These are phyloP conservation scores for Cryphonectria radicalis DNA, from an alignment of 2,329 filamentous ascomycete species.

Conservation along the genomic window DNA sequence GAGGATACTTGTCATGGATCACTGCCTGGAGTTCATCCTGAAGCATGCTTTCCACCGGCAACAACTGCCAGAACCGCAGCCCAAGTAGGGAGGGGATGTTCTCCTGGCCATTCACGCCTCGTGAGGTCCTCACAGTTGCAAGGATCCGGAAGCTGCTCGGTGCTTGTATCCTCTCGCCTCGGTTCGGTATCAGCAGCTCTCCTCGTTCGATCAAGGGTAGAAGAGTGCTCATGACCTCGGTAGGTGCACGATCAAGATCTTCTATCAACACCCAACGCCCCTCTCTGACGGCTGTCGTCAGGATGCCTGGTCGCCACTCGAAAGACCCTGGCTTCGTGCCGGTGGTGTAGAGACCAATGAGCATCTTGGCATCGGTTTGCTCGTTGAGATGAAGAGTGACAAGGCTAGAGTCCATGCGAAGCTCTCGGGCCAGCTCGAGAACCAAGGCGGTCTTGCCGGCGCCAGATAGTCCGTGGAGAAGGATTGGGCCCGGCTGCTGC, in stretches of 20 bases:
- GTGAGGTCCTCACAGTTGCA: conserved; percentile 82
- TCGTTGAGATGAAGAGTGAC: conserved; percentile 96
- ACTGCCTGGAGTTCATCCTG: conserved; percentile 75
- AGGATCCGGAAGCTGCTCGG: conserved; percentile 87
- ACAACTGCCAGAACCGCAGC: conserved; percentile 80
- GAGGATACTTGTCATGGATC: conserved; percentile 70
- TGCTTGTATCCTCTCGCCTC: conserved; percentile 83
- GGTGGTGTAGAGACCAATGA: conserved; percentile 92
- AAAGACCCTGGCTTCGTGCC: conserved; percentile 88
- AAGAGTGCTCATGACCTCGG: conserved; percentile 91
- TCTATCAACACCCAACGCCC: conserved; percentile 97
- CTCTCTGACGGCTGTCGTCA: conserved; percentile 92
- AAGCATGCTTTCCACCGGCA: conserved; percentile 70
- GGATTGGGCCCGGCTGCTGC: conserved; percentile 69
- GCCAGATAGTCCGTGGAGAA: conserved; percentile 82
- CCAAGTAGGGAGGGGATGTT: conserved; percentile 78
- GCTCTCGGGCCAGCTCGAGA: conserved; percentile 77
- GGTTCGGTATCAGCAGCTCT: conserved; percentile 87
- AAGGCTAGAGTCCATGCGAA: conserved; percentile 81
- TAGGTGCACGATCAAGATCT: conserved; percentile 91
- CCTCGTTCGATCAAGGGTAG: conserved; percentile 89
- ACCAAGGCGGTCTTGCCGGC: conserved; percentile 89
- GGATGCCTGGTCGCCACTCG: conserved; percentile 86
- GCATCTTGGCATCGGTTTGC: conserved; percentile 95
- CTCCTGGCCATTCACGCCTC: conserved; percentile 68